Conservation (phyloP, 495 filamentous ascomycete genomes). For the Pseudoneurospora amorphoporcata region DNA sequence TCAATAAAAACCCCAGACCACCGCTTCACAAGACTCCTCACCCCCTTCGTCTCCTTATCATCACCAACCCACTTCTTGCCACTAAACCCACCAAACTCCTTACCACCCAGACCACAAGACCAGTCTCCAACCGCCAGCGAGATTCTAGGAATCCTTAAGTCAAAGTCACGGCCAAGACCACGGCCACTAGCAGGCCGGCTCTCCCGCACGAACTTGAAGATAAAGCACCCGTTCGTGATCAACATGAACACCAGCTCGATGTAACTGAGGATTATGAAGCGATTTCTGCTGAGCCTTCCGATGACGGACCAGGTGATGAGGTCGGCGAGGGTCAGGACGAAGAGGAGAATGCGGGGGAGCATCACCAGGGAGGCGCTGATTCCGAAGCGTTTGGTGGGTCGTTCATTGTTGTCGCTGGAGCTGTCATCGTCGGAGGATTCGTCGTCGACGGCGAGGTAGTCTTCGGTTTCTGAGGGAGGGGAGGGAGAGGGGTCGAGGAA, state of each 20-base stretch:
- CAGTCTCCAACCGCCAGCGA: constrained; percentile 5
- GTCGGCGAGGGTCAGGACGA: not conserved
- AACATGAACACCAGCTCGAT: constrained; percentile 4
- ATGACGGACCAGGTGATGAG: not conserved
- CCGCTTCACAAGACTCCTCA: not conserved
- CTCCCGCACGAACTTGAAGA: not conserved
- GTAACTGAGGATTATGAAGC: not conserved
- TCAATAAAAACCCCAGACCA: not conserved
- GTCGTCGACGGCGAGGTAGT: not conserved
- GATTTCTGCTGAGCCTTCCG: not conserved
- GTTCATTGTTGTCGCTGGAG: not conserved
- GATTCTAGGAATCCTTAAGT: not conserved
- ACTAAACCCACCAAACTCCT: not conserved
- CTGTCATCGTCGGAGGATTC: not conserved
- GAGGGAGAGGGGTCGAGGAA: not conserved
- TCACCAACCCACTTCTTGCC: not conserved
- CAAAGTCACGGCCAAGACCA: not conserved
- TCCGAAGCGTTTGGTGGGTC: not conserved
- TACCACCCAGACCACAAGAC: not conserved
- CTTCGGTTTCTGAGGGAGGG: not conserved
- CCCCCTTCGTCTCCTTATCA: not conserved
- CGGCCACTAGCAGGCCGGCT: not conserved
- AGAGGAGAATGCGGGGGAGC: not conserved
- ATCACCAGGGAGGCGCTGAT: not conserved
- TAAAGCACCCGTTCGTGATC: not conserved